Base-by-base conservation (phyloP, 139 green algal species). In the Coelastrella sp. region DNA sequence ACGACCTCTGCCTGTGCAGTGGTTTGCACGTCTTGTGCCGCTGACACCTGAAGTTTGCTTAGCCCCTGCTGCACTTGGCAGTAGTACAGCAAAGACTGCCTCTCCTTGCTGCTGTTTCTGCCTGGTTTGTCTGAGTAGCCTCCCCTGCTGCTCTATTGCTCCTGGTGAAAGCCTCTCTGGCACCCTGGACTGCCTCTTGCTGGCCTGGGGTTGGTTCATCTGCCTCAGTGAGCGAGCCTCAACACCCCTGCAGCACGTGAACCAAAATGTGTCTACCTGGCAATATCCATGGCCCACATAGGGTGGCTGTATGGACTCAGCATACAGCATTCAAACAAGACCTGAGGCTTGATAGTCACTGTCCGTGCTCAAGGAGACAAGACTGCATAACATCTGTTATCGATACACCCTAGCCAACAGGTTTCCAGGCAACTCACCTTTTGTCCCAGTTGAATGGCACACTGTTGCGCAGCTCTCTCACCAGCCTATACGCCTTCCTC, bases 391-490 rank as follows among this genome's bases (percentile, higher is more conserved):
- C 11, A 8, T 53, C 8, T 21, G 8, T 11, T 11, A 53, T 57
- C 0, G 15, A 57, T 2, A 9, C 45, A 23, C 11, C 0, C 15
- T 23, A 57, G 45, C 11, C 45, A 57, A 13, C 45, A 0, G 11
- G 0, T 23, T 2, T 0, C 11, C 1, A 1, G 45, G 15, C 8
- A 57, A 57, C 45, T 57, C 6, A 64, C 53, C 21, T n/a, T 27
- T 64, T 64, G 21, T 64, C 53, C 53, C 53, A 51, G 67, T 21
- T 53, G 67, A 23, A 51, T 30, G 67, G 37, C 37, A 77, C 53
- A 64, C 19, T 30, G 25, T 48, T 30, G 15, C 43, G 21, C 34
- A 41, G 27, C 34, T 25, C 8, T 43, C 64, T 19, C n/a, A 73
- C 34, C 6, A 43, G 53, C 17, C 53, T 19, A 19, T 73, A 30